Percentiles rank a stretch among this genome's conserved stretches.
phyloP scores from a whole-genome alignment of 768 basidiomycete genomes.

The Auricularia sp. region DNA sequence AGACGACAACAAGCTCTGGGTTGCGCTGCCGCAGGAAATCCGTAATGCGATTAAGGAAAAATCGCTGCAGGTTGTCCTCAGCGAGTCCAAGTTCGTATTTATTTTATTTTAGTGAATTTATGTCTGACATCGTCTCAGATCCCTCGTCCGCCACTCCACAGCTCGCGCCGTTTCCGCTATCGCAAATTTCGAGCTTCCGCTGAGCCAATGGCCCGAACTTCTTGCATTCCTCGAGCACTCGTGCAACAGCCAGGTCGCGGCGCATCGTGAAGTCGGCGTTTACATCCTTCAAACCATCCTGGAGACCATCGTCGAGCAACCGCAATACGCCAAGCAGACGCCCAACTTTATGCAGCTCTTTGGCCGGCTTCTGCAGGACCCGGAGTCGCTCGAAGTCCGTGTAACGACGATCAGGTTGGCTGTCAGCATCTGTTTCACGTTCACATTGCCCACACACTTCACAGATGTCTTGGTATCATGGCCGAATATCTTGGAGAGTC shows the following conservation, averaged over 20 bases:
- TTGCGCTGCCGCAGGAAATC: slow-evolving; percentile 49
- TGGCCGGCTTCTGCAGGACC: slow-evolving; percentile 58
- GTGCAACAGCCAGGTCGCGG: slow-evolving; percentile 52
- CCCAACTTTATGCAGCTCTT: slow-evolving; percentile 74
- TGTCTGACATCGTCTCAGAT: slow-evolving; percentile 32
- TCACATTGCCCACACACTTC: background rate
- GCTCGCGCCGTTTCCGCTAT: slow-evolving; percentile 90
- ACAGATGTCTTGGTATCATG: slow-evolving; percentile 77
- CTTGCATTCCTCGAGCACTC: slow-evolving; percentile 79
- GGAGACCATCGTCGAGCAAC: slow-evolving; percentile 84
- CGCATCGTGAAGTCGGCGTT: slow-evolving; percentile 84
- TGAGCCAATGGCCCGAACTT: slow-evolving; percentile 74
- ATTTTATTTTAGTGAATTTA: slow-evolving; percentile 5
- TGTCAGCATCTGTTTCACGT: background rate
- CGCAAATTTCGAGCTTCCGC: slow-evolving; percentile 76
- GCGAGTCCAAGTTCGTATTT: slow-evolving; percentile 59
- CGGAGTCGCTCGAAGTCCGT: slow-evolving; percentile 81
- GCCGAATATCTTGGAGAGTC: slow-evolving; percentile 86
- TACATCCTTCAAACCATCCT: slow-evolving; percentile 86
- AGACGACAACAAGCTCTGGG: slow-evolving; percentile 78
- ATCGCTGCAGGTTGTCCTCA: slow-evolving; percentile 65
- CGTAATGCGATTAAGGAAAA: slow-evolving; percentile 79
- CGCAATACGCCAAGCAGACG: slow-evolving; percentile 52
- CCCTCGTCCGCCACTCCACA: slow-evolving; percentile 84
- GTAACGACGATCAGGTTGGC: slow-evolving; percentile 76